These are phyloP conservation scores for Glomus cerebriforme DNA, from an alignment of 192 early-diverging fungal species.

Conservation along the genomic window DNA sequence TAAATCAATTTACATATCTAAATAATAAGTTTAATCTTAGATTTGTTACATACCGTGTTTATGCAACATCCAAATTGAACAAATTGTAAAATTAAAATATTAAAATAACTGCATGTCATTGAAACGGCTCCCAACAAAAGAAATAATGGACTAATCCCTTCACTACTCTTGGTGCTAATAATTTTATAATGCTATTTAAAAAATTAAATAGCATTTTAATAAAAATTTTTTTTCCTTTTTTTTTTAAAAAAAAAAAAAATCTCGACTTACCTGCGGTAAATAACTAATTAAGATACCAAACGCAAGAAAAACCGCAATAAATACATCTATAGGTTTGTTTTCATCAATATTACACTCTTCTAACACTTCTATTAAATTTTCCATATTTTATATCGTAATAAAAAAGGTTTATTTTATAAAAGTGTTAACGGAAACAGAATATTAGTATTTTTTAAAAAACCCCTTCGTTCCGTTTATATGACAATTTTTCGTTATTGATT, in stretches of 20 bases:
- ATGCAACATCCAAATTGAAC: constrained; percentile 48
- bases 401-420: no score
- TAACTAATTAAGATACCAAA: constrained; percentile 85
- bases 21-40: not conserved
- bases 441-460: no score
- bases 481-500: no score
- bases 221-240: no score
- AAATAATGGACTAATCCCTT: constrained; percentile 62
- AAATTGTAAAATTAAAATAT: constrained; percentile 58
- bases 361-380: no score
- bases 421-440: no score
- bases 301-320: constrained; percentile 75
- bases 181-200: constrained; percentile 51
- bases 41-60: constrained; percentile 41
- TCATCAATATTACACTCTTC: not conserved
- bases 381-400: no score
- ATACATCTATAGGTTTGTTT: not conserved
- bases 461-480: no score
- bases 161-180: constrained; percentile 52
- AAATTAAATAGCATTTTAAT: not conserved
- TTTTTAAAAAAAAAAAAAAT: not conserved
- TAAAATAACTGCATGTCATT: constrained; percentile 55
- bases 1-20: not conserved
- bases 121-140: constrained; percentile 55
- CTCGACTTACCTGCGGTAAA: constrained; percentile 70